A percentile compares a stretch with the other conserved stretches of the same genome.
Conservation (phyloP, 2,329 filamentous ascomycete genomes). For the Aureobasidium sp. region DNA sequence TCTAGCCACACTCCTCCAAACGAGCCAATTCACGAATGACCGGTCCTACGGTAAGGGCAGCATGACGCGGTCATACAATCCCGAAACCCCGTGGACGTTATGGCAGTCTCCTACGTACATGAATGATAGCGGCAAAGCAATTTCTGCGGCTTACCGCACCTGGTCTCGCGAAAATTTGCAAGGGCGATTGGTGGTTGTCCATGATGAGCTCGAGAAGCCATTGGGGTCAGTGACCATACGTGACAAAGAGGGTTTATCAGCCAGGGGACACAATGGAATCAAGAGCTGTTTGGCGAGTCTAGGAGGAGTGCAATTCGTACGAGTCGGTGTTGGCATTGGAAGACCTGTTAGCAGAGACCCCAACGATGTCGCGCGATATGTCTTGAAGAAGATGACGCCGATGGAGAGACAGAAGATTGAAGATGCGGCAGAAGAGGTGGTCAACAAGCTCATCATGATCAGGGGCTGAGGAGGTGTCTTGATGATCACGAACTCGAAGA, state of each 20-base stretch:
- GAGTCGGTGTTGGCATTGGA: constrained; percentile 79
- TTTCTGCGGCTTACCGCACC: constrained; percentile 58
- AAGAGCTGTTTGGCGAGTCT: constrained; percentile 71
- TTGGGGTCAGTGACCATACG: constrained; percentile 60
- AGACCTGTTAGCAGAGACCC: constrained; percentile 63
- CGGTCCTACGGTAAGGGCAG: constrained; percentile 30
- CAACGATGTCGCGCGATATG: constrained; percentile 65
- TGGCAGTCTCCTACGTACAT: constrained; percentile 72
- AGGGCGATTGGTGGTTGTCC: constrained; percentile 64
- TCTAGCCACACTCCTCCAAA: constrained; percentile 45
- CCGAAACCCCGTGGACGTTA: constrained; percentile 49
- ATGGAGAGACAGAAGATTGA: constrained; percentile 39
- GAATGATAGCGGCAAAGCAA: constrained; percentile 73
- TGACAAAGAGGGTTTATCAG: constrained; percentile 43
- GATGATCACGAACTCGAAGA: too few relatives aligned
- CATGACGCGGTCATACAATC: constrained; percentile 11
- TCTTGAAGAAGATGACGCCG: constrained; percentile 60
- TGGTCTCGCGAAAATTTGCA: constrained; percentile 35
- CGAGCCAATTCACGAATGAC: constrained; percentile 30
- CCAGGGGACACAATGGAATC: constrained; percentile 41
- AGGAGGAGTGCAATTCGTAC: constrained; percentile 71
- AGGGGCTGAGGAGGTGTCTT: constrained; percentile 18
- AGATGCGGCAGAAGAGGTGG: constrained; percentile 27
- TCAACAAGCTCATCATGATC: constrained; percentile 33
- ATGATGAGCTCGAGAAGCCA: constrained; percentile 77